These are phyloP conservation scores for Magnolia kwangsiensis DNA, from an alignment of 164 flowering plant species.

Conservation along the genomic window DNA sequence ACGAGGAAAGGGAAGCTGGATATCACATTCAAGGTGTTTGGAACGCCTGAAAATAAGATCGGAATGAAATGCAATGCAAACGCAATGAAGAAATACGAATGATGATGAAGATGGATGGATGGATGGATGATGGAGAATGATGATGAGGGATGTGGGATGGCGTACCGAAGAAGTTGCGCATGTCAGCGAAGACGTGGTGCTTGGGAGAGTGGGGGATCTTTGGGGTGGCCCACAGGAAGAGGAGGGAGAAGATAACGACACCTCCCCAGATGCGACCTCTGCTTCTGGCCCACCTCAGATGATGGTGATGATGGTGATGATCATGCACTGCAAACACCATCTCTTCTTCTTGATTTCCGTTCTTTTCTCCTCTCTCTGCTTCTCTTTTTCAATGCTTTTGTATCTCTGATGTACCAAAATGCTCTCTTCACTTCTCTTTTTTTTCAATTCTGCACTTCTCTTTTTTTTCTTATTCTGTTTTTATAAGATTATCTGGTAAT, in stretches of 20 bases:
- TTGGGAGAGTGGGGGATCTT: conserved; percentile 37
- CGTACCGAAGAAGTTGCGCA: conserved; percentile 55
- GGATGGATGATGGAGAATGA: background rate
- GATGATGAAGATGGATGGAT: background rate
- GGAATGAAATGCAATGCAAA: background rate
- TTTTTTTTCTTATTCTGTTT: no score
- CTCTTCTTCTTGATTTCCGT: background rate
- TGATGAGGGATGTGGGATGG: background rate
- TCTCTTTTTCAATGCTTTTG: background rate
- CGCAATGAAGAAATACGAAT: background rate
- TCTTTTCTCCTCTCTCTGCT: background rate
- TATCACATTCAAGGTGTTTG: conserved; percentile 32
- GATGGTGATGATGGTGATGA: background rate
- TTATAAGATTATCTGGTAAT: no score
- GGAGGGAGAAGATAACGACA: conserved; percentile 30
- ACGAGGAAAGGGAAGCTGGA: conserved; percentile 51
- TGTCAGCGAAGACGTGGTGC: conserved; percentile 42
- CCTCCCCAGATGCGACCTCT: conserved; percentile 29
- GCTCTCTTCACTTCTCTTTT: no score
- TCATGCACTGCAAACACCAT: conserved; percentile 1
- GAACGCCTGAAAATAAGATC: conserved; percentile 24
- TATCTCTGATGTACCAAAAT: background rate
- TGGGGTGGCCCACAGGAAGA: conserved; percentile 42
- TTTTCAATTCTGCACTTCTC: no score
- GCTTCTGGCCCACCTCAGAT: background rate